phyloP scores from a whole-genome alignment of 371 early-diverging fungal genomes.

The Rhizopus stolonifer region DNA sequence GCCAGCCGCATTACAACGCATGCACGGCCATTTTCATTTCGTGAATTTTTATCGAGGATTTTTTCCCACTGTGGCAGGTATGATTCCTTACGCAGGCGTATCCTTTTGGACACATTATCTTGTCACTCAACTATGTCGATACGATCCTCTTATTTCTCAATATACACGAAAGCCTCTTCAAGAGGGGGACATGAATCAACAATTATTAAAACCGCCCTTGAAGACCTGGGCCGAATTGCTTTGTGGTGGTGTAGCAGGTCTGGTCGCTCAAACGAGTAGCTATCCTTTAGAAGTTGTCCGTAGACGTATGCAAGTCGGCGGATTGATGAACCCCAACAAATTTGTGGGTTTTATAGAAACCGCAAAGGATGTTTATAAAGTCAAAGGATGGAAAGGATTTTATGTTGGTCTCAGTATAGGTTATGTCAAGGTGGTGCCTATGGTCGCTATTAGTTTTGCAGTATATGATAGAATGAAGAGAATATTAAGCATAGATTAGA shows the following conservation, averaged over 20 bases:
- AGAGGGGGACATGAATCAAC: conserved; percentile 23
- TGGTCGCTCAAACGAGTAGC: conserved; percentile 79
- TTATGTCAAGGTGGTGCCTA: conserved; percentile 90
- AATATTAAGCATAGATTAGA: conserved; percentile 16
- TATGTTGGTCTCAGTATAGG: conserved; percentile 93
- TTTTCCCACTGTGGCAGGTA: conserved; percentile 86
- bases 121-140: conserved; percentile 58
- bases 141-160: conserved; percentile 34
- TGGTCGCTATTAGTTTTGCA: conserved; percentile 86
- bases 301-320: conserved; percentile 87
- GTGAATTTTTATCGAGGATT: conserved; percentile 94
- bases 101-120: conserved; percentile 79
- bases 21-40: conserved; percentile 25
- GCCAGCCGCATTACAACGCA: conserved; percentile 39
- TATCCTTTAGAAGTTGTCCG: conserved; percentile 94
- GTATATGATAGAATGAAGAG: conserved; percentile 79
- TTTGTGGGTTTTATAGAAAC: conserved; percentile 60
- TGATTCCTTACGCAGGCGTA: conserved; percentile 96
- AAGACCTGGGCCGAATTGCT: conserved; percentile 74
- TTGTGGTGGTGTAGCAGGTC: conserved; percentile 84
- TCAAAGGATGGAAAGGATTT: conserved; percentile 79
- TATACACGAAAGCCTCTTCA: conserved; percentile 32
- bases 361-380: conserved; percentile 55
- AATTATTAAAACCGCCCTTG: conserved; percentile 42
- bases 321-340: conserved; percentile 49